phyloP scores from a whole-genome alignment of 306 rosid species.

The Cucumis hystrix region DNA sequence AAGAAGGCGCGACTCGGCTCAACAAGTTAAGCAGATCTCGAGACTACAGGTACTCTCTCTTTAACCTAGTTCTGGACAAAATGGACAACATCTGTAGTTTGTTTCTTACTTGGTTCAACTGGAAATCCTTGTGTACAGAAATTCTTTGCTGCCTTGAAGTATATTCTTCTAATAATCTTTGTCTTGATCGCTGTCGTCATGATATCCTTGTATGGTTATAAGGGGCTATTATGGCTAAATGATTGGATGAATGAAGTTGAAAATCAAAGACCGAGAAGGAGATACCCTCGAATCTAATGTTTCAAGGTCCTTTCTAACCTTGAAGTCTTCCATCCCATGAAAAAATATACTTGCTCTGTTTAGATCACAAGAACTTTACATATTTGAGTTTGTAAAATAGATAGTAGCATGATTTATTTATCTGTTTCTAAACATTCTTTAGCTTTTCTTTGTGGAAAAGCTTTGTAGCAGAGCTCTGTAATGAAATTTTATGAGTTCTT shows the following conservation, averaged over 20 bases:
- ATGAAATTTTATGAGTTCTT: not conserved
- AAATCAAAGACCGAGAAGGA: slow-evolving; percentile 33
- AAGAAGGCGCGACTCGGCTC: slow-evolving; percentile 37
- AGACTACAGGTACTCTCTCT: slow-evolving; percentile 46
- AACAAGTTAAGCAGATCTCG: slow-evolving; percentile 37
- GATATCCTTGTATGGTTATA: slow-evolving; percentile 40
- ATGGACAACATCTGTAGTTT: not conserved
- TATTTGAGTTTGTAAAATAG: not conserved
- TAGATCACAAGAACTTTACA: not conserved
- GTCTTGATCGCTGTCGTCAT: slow-evolving; percentile 31
- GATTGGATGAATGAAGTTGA: slow-evolving; percentile 94
- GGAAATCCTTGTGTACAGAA: slow-evolving; percentile 35
- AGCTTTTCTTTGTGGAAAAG: slow-evolving; percentile 2
- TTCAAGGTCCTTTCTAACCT: not conserved
- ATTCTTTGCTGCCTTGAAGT: slow-evolving; percentile 29
- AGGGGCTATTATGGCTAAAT: slow-evolving; percentile 52
- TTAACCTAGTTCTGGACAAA: not conserved
- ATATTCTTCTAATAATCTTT: slow-evolving; percentile 28
- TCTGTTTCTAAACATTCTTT: not conserved
- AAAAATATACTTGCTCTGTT: not conserved
- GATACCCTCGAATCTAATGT: slow-evolving; percentile 27
- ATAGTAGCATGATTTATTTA: not conserved
- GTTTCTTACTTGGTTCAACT: not conserved
- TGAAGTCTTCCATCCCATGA: not conserved
- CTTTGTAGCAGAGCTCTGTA: not conserved